Percentiles rank a stretch among this genome's conserved stretches.
Evolutionary conservation across 179 eudicot species (phyloP).

Genomic region (Beta lomatogona): DNA sequence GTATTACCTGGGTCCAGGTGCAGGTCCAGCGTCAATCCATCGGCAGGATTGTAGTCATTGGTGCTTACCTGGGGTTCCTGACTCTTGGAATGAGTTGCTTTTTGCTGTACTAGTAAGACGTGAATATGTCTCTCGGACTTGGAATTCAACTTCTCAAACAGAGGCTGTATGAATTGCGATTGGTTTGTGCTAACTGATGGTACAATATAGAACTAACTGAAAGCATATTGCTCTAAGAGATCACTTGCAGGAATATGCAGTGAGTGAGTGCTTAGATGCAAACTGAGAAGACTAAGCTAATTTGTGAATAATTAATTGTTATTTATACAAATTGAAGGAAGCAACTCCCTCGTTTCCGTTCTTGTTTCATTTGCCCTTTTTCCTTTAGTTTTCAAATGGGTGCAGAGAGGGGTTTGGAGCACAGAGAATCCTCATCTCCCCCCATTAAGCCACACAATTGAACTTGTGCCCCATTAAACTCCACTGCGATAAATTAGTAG

Average conservation of each 20-base stretch:
- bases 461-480: no score
- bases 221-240: background rate
- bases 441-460: no score
- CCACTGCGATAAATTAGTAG: no score
- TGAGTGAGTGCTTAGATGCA: background rate
- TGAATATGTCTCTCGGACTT: conserved; percentile 11
- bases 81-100: conserved; percentile 81
- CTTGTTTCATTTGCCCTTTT: background rate
- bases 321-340: conserved; percentile 17
- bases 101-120: conserved; percentile 59
- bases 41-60: conserved; percentile 94
- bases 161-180: conserved; percentile 15
- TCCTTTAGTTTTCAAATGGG: no score
- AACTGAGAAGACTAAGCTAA: background rate
- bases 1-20: conserved; percentile 59
- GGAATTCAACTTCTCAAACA: conserved; percentile 21
- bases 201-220: conserved; percentile 12
- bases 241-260: background rate
- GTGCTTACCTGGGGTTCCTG: conserved; percentile 93
- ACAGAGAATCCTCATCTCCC: no score
- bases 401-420: no score
- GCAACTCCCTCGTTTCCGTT: background rate
- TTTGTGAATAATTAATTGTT: conserved; percentile 19
- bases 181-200: background rate
- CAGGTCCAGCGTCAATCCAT: conserved; percentile 52